Conservation (phyloP, 371 early-diverging fungal species). For the Choanephora cucurbitarum region DNA sequence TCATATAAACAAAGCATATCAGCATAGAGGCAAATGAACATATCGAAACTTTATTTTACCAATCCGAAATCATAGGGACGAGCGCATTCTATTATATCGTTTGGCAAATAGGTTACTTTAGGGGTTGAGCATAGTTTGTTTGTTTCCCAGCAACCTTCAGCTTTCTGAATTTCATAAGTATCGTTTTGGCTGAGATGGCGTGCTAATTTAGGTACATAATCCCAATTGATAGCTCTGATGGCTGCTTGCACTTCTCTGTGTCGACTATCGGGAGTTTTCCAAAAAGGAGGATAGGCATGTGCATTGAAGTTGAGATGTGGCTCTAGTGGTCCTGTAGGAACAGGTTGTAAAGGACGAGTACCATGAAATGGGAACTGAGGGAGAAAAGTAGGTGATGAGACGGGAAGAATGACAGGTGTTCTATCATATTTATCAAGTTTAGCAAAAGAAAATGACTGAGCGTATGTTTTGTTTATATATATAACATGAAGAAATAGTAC, state of each 20-base stretch:
- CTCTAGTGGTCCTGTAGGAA: constrained; percentile 12
- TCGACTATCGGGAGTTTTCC: not conserved
- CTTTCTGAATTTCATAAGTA: constrained; percentile 9
- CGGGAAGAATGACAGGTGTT: not conserved
- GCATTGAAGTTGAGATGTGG: not conserved
- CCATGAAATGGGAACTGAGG: constrained; percentile 8
- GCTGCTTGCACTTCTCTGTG: constrained; percentile 13
- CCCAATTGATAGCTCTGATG: constrained; percentile 14
- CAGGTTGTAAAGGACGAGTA: not conserved
- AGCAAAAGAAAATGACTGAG: no score
- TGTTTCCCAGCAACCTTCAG: constrained; percentile 18
- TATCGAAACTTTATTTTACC: constrained; percentile 4
- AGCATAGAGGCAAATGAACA: no score
- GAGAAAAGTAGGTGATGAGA: constrained; percentile 11
- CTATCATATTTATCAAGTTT: no score
- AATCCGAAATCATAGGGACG: constrained; percentile 12
- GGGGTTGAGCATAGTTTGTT: constrained; percentile 11
- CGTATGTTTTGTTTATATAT: no score
- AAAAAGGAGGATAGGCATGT: constrained; percentile 4
- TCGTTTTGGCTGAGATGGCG: not conserved
- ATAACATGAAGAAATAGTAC: no score
- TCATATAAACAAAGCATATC: not conserved
- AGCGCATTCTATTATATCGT: constrained; percentile 8
- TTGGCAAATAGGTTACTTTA: constrained; percentile 12
- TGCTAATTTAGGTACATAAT: constrained; percentile 4